phyloP scores from a whole-genome alignment of 2,329 filamentous ascomycete genomes.

The Bertia moriformis region DNA sequence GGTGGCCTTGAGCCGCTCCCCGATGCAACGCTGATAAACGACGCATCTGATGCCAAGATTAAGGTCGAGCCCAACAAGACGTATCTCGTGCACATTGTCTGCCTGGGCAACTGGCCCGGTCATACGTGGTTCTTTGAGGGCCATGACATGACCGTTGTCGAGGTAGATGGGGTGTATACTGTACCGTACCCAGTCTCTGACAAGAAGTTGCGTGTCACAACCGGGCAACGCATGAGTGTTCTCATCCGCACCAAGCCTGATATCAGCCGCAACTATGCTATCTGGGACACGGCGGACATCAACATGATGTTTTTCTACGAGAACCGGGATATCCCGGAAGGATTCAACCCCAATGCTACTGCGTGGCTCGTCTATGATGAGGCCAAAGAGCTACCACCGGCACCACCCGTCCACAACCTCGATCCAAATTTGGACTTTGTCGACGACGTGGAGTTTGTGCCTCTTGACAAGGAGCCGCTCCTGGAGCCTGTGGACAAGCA shows the following conservation, averaged over 20 bases:
- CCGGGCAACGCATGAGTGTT: constrained; percentile 53
- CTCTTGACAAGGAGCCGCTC: constrained; percentile 48
- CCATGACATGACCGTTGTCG: constrained; percentile 54
- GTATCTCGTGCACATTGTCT: constrained; percentile 59
- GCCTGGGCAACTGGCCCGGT: constrained; percentile 57
- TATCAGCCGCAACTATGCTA: constrained; percentile 47
- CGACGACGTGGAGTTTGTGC: constrained; percentile 61
- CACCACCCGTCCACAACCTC: constrained; percentile 44
- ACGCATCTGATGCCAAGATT: constrained; percentile 45
- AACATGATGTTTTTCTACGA: constrained; percentile 18
- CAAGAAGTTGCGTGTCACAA: constrained; percentile 48
- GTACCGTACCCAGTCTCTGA: constrained; percentile 36
- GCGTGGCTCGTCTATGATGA: constrained; percentile 48
- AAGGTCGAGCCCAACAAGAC: constrained; percentile 51
- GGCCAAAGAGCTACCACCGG: constrained; percentile 25
- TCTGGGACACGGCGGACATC: constrained; percentile 57
- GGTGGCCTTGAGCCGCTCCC: constrained; percentile 53
- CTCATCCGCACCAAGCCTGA: constrained; percentile 49
- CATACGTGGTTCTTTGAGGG: constrained; percentile 55
- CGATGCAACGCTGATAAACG: constrained; percentile 56
- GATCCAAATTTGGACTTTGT: constrained; percentile 31
- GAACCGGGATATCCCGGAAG: constrained; percentile 31
- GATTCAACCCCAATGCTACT: constrained; percentile 54
- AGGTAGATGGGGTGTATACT: constrained; percentile 60
- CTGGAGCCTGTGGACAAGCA: constrained; percentile 47